Evolutionary conservation across 176 grass and related monocot genomes (phyloP).

Genomic region (Coix lacrymajobi): DNA sequence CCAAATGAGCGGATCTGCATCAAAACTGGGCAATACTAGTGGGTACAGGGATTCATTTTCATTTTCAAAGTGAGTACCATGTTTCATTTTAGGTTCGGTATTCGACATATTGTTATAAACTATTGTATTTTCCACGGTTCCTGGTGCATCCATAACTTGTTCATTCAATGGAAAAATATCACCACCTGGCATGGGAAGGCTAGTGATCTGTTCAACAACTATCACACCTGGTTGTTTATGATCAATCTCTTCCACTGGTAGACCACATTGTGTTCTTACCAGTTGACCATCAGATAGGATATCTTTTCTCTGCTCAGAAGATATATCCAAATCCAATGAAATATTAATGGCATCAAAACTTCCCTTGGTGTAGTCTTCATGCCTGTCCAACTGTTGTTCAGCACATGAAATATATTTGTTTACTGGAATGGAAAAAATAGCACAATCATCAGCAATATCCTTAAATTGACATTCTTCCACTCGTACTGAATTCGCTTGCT

Average conservation of each 20-base stretch:
- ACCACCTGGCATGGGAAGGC: slow-evolving; percentile 26
- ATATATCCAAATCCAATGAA: background rate
- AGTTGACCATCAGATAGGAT: background rate
- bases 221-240: background rate
- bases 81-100: slow-evolving; percentile 13
- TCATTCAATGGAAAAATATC: slow-evolving; percentile 41
- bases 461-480: slow-evolving; percentile 12
- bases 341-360: background rate
- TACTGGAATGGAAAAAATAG: slow-evolving; percentile 14
- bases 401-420: slow-evolving; percentile 25
- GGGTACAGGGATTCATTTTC: slow-evolving; percentile 37
- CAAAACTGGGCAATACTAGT: slow-evolving; percentile 40
- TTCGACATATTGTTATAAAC: slow-evolving; percentile 24
- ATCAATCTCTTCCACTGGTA: slow-evolving; percentile 6
- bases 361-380: slow-evolving; percentile 18
- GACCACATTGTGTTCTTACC: background rate
- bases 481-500: background rate
- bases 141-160: slow-evolving; percentile 26
- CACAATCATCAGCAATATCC: background rate
- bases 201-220: slow-evolving; percentile 32
- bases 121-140: slow-evolving; percentile 26
- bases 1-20: slow-evolving; percentile 66
- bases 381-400: background rate
- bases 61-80: slow-evolving; percentile 2
- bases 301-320: slow-evolving; percentile 7